These are phyloP conservation scores for Endogone sp. DNA, from an alignment of 192 early-diverging fungal species.

Conservation along the genomic window DNA sequence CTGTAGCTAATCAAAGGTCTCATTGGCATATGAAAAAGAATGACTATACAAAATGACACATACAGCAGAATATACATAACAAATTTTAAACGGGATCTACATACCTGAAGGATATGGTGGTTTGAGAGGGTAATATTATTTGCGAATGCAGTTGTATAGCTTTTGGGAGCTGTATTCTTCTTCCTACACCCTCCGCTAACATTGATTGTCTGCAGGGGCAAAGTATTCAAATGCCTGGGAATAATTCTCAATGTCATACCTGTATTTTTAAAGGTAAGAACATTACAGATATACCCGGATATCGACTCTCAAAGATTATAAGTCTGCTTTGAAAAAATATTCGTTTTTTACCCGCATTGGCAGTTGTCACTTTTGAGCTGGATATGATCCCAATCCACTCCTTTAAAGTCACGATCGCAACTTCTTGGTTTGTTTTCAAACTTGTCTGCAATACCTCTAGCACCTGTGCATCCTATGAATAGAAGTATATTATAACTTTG, in stretches of 20 bases:
- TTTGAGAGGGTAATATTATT: neutral
- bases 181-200: no score
- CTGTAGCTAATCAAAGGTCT: no score
- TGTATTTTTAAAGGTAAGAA: neutral
- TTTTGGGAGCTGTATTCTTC: neutral
- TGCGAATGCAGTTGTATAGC: neutral
- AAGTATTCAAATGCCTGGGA: no score
- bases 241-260: neutral
- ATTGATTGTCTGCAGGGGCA: no score
- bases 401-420: neutral
- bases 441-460: neutral
- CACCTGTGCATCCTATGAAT: neutral
- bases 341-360: neutral
- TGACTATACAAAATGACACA: no score
- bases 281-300: neutral
- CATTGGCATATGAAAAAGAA: no score
- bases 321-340: neutral
- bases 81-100: no score
- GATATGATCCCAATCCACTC: neutral
- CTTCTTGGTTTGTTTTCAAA: neutral
- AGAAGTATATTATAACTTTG: neutral
- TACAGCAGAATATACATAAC: no score
- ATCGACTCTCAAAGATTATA: neutral
- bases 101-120: neutral
- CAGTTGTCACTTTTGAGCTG: neutral